Conservation (phyloP, 2,329 filamentous ascomycete species). For the Fusarium camptoceras region DNA sequence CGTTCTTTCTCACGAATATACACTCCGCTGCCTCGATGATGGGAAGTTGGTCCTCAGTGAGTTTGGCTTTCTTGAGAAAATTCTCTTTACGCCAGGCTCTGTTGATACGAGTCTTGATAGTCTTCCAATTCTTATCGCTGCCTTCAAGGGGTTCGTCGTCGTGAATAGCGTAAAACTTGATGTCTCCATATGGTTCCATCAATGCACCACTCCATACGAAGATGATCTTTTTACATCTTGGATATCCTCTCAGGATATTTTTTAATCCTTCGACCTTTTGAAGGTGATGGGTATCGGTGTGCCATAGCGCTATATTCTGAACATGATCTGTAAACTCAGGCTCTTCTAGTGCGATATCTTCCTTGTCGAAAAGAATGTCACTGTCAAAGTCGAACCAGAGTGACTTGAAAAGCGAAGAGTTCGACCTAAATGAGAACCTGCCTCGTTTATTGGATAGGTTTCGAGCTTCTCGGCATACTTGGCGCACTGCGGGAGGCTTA, state of each 20-base stretch:
- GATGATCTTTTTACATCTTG: neutral
- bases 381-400: constrained; percentile 9
- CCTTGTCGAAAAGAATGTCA: neutral
- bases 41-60: neutral
- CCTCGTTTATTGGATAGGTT: neutral
- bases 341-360: fast-evolving
- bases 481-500: neutral
- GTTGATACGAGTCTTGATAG: neutral
- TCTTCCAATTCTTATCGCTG: neutral
- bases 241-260: neutral
- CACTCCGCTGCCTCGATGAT: neutral
- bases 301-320: neutral
- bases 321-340: neutral
- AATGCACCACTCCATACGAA: fast-evolving
- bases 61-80: neutral
- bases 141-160: neutral
- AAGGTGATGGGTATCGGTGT: neutral
- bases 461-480: constrained; percentile 6
- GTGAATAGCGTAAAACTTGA: neutral
- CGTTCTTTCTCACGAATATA: no score
- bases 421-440: neutral
- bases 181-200: neutral
- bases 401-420: fast-evolving
- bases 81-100: neutral
- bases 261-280: neutral